Evolutionary conservation across 2,329 filamentous ascomycete species (phyloP).

Genomic region (Hypoxylon rubiginosum): DNA sequence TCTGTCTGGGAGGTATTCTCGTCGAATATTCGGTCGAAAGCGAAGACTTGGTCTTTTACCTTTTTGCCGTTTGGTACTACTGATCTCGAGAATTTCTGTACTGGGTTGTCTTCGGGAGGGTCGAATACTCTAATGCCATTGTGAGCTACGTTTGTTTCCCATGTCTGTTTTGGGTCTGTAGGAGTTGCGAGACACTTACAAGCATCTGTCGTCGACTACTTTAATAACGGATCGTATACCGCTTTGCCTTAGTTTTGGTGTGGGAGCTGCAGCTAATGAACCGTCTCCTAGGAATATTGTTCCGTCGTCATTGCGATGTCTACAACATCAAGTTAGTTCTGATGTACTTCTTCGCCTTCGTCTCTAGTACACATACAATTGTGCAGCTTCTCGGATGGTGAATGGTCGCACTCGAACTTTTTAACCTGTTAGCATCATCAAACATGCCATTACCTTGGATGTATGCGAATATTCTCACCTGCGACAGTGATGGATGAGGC

Average conservation of each 20-base stretch:
- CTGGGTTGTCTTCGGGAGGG: conserved; percentile 92
- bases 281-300: conserved; percentile 97
- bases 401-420: conserved; percentile 78
- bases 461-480: conserved; percentile 56
- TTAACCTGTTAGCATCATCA: conserved; percentile 47
- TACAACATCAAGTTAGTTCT: conserved; percentile 50
- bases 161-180: background rate
- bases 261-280: conserved; percentile 87
- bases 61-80: conserved; percentile 88
- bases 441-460: background rate
- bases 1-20: conserved; percentile 92
- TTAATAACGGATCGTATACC: conserved; percentile 94
- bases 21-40: conserved; percentile 96
- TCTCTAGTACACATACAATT: conserved; percentile 69
- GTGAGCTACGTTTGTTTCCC: conserved; percentile 5
- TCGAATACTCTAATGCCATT: conserved; percentile 82
- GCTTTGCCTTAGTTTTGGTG: conserved; percentile 86
- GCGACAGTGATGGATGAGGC: conserved; percentile 72
- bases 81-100: conserved; percentile 87
- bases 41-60: conserved; percentile 97
- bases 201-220: conserved; percentile 93
- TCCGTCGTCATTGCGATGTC: conserved; percentile 80
- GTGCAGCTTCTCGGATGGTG: conserved; percentile 92
- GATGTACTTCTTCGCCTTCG: background rate
- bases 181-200: conserved; percentile 73